A percentile compares a stretch with the other conserved stretches of the same genome.
phyloP scores from a whole-genome alignment of 352 stramenopile genomes.

The Phytophthora syringae region DNA sequence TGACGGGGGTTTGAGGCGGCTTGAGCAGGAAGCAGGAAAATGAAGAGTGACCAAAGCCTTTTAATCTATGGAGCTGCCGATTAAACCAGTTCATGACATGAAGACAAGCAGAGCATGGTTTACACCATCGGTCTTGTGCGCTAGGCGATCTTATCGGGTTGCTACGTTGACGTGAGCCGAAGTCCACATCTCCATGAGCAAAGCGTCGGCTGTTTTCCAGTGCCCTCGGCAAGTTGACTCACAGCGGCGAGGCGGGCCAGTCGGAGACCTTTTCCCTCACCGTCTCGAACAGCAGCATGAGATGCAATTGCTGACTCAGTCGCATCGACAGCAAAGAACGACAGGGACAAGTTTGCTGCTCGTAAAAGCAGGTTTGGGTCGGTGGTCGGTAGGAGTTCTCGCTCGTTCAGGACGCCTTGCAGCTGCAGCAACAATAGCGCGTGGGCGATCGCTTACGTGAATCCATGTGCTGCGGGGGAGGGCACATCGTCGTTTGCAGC shows the following conservation, averaged over 20 bases:
- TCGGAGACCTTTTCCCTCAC: not conserved
- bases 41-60: slow-evolving; percentile 7
- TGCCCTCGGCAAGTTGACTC: too few species aligned
- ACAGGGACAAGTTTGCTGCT: slow-evolving; percentile 4
- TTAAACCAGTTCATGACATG: not conserved
- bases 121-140: not conserved
- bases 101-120: not conserved
- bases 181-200: not conserved
- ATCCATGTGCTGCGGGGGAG: not conserved
- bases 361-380: slow-evolving; percentile 10
- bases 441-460: not conserved
- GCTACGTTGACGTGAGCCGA: slow-evolving; percentile 13
- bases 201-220: slow-evolving; percentile 16
- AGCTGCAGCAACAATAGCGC: not conserved
- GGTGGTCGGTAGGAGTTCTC: not conserved
- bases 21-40: slow-evolving; percentile 11
- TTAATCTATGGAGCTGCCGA: not conserved
- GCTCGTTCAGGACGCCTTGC: not conserved
- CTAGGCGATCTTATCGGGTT: slow-evolving; percentile 7
- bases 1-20: not conserved
- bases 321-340: not conserved
- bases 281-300: not conserved
- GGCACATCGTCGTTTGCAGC: not conserved
- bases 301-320: not conserved
- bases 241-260: slow-evolving; percentile 5